Conservation (phyloP, 2,329 filamentous ascomycete species). For the Aureobasidium pullulans region DNA sequence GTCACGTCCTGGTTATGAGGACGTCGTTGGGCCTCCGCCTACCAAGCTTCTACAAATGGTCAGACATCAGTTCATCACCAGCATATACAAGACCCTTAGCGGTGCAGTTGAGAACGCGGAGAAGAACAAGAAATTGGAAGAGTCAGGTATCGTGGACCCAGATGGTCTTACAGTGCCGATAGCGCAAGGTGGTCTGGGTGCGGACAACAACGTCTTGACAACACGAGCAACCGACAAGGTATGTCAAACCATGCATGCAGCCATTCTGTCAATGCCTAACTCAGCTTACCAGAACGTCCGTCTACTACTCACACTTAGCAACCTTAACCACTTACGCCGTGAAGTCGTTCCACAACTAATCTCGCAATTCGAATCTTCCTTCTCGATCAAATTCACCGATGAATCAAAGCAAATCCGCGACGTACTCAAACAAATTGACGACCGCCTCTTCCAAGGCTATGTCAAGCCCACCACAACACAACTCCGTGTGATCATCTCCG, state of each 20-base stretch:
- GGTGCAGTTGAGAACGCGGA: constrained; percentile 98
- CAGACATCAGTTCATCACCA: constrained; percentile 83
- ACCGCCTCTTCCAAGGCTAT: constrained; percentile 85
- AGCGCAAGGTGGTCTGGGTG: neutral
- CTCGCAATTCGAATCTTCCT: constrained; percentile 84
- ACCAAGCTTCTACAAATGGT: constrained; percentile 87
- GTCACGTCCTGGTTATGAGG: constrained; percentile 61
- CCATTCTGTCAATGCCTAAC: neutral
- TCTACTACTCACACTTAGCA: constrained; percentile 88
- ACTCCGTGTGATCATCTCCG: constrained; percentile 62
- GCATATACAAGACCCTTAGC: constrained; percentile 85
- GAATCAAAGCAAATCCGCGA: constrained; percentile 89
- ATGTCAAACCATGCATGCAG: constrained; percentile 21
- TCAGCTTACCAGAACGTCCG: constrained; percentile 45
- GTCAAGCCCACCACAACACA: constrained; percentile 66
- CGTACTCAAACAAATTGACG: constrained; percentile 83
- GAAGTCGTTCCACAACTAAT: constrained; percentile 84
- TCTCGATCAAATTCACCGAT: constrained; percentile 88
- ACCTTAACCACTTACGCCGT: constrained; percentile 73
- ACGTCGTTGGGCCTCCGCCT: constrained; percentile 79
- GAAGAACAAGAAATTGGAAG: constrained; percentile 53
- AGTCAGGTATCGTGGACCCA: constrained; percentile 45
- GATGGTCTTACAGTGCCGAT: constrained; percentile 37
- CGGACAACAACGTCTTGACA: constrained; percentile 20
- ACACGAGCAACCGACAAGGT: constrained; percentile 49